Conservation (phyloP, 352 stramenopile species). For the Phytophthora tubulina region DNA sequence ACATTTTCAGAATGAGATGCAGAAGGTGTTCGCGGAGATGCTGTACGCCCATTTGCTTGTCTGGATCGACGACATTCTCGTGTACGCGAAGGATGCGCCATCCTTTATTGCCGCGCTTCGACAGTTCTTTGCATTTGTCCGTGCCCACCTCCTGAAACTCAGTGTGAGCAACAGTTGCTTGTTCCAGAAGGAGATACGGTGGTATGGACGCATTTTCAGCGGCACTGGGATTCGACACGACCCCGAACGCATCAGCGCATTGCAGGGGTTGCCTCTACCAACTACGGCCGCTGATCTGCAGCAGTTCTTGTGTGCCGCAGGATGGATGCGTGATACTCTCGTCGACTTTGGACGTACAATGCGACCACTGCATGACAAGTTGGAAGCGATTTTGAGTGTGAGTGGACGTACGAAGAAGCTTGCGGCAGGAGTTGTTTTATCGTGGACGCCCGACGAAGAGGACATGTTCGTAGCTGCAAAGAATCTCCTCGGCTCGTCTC, state of each 20-base stretch:
- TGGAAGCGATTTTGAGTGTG: constrained; percentile 9
- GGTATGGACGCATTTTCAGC: constrained; percentile 33
- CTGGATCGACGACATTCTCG: constrained; percentile 42
- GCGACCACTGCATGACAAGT: constrained; percentile 22
- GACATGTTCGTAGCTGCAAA: not conserved
- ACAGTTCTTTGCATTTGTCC: constrained; percentile 15
- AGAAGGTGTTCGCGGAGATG: not conserved
- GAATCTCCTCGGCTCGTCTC: not conserved
- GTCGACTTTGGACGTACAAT: constrained; percentile 21
- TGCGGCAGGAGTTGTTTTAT: not conserved
- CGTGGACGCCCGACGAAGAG: not conserved
- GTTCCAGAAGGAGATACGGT: constrained; percentile 21
- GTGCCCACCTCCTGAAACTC: constrained; percentile 22
- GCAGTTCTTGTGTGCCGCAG: constrained; percentile 33
- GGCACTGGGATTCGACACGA: constrained; percentile 20
- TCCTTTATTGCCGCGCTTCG: constrained; percentile 16
- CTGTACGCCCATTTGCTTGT: constrained; percentile 33
- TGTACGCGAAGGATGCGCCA: constrained; percentile 16
- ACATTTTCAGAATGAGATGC: constrained; percentile 28
- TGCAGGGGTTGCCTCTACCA: constrained; percentile 6
- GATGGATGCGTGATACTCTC: constrained; percentile 32
- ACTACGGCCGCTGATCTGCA: constrained; percentile 24
- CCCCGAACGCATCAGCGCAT: constrained; percentile 10
- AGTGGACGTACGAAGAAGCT: constrained; percentile 8
- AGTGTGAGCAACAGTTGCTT: constrained; percentile 30